Base-by-base conservation (phyloP, 768 basidiomycete species). In the Mycena polygramma region DNA sequence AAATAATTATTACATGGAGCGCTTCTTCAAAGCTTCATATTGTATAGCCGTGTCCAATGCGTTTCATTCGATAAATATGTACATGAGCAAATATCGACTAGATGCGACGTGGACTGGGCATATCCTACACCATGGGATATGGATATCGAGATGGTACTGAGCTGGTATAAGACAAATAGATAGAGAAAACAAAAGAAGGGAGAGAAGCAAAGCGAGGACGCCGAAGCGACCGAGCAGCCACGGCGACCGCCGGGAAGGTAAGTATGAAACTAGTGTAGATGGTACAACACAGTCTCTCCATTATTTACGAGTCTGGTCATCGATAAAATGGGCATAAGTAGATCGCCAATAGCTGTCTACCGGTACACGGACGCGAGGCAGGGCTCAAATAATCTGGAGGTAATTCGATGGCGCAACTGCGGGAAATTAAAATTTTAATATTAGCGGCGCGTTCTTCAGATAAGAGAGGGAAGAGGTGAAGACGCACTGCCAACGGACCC, bases 391-490 rank as follows among this genome's bases (percentile, higher is more conserved):
- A 76, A 94, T 87, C 80, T 93, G 92, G 53, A 95, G 87, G 81
- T 94, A 95, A 81, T 94, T 94, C 72, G 94, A 94, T 66, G 93
- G 93, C 63, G 92, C 93, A 78, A 94, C 93, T 94, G 78, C 9
- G 64, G 30, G 17, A 57, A 70, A 41, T 43, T 13, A 30, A 57
- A 57, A 3, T 60, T 4, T 60, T 55, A 35, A 48, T 26, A 54
- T 66, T n/a, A 53, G 69, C 15, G 14, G 43, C 10, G 26, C 6
- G 36, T 19, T 46, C 41, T 22, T 41, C 1, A 58, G 22, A 61
- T 36, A 53, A 49, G 9, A 20, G 19, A 45, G 46, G 20, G 14
- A 49, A 53, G 22, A 68, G 51, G n/a, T 55, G n/a, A 45, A 62
- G 1, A 90, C 94, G 82, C 79, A 94, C 94, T 95, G 84, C 94